Evolutionary conservation across 116 monocot genomes (phyloP).

Genomic region (Papilionanthe hybrid): DNA sequence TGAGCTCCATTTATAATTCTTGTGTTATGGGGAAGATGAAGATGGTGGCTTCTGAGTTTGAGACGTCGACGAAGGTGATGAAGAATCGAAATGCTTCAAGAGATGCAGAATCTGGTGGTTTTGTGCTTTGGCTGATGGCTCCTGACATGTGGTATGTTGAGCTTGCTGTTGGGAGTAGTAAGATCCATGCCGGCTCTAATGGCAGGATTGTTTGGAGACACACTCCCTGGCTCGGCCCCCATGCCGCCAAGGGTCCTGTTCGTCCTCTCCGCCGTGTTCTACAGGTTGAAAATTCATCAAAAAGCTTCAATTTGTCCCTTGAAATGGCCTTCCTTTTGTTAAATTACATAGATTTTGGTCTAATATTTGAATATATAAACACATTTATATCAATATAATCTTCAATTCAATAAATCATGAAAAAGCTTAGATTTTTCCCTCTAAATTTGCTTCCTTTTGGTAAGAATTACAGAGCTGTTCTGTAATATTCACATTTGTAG

Average conservation of each 20-base stretch:
- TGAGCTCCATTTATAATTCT: slow-evolving; percentile 57
- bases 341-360: no score
- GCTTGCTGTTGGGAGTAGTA: slow-evolving; percentile 78
- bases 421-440: no score
- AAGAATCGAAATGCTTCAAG: slow-evolving; percentile 42
- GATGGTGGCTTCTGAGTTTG: slow-evolving; percentile 85
- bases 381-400: no score
- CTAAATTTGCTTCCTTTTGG: no score
- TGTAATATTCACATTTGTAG: no score
- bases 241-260: slow-evolving; percentile 84
- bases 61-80: slow-evolving; percentile 62
- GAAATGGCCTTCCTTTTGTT: not conserved
- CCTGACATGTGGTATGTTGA: slow-evolving; percentile 98
- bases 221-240: slow-evolving; percentile 92
- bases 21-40: slow-evolving; percentile 81
- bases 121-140: slow-evolving; percentile 93
- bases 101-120: slow-evolving; percentile 65
- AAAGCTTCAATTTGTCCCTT: not conserved
- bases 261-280: slow-evolving; percentile 86
- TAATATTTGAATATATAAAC: no score
- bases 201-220: slow-evolving; percentile 87
- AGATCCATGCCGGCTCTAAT: slow-evolving; percentile 87
- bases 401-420: no score
- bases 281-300: slow-evolving; percentile 34
- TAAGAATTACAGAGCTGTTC: no score